These are phyloP conservation scores for Prunus mira DNA, from an alignment of 306 rosid species.

Conservation along the genomic window DNA sequence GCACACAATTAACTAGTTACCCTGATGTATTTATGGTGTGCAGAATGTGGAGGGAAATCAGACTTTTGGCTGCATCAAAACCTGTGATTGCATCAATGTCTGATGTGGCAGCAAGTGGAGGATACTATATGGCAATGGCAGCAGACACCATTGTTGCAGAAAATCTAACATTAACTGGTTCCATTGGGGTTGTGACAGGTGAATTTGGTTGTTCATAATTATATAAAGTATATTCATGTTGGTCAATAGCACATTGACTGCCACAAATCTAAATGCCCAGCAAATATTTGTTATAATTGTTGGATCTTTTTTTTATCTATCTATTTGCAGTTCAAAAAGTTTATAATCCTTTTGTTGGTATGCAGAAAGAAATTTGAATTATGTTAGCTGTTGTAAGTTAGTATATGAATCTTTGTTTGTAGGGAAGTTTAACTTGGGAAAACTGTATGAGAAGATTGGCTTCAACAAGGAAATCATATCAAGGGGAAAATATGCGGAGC, in stretches of 20 bases:
- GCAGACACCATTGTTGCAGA: constrained; percentile 93
- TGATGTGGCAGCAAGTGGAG: constrained; percentile 98
- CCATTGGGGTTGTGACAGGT: constrained; percentile 97
- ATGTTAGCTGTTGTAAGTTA: background rate
- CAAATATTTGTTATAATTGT: too few species aligned
- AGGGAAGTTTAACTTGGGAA: constrained; percentile 84
- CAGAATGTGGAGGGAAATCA: constrained; percentile 99
- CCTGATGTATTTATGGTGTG: constrained; percentile 26
- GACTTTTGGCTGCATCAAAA: constrained; percentile 84
- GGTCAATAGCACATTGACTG: background rate
- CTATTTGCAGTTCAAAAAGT: background rate
- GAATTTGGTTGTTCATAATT: constrained; percentile 18
- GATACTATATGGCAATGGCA: constrained; percentile 98
- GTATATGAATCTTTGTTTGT: constrained; percentile 18
- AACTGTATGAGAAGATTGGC: constrained; percentile 93
- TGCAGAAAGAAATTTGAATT: background rate
- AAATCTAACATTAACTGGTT: constrained; percentile 85
- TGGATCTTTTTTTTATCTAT: background rate
- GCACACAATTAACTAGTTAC: constrained; percentile 6
- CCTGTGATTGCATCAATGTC: constrained; percentile 98
- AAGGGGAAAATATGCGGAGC: constrained; percentile 87
- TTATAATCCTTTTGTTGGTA: background rate
- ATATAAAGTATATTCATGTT: background rate
- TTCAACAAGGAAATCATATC: constrained; percentile 90
- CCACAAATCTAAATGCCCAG: background rate